Evolutionary conservation across 495 filamentous ascomycete species (phyloP).

Genomic region (Lepraria neglecta): DNA sequence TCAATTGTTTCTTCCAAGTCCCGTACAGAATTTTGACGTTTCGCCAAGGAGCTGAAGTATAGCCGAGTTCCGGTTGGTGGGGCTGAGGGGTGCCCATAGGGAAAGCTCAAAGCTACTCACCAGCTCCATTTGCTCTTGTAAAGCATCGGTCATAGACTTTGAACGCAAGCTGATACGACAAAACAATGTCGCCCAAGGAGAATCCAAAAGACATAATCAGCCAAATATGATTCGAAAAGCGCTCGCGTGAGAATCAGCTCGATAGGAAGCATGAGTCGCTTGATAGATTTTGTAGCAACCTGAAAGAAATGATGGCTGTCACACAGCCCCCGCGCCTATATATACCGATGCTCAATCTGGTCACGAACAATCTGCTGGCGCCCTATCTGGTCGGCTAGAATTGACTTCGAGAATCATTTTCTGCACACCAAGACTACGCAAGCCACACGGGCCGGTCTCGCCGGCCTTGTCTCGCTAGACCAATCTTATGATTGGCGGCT

Average conservation of each 20-base stretch:
- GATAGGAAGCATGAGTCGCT: not conserved
- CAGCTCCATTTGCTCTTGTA: conserved; percentile 15
- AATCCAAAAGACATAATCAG: conserved; percentile 19
- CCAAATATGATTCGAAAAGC: not conserved
- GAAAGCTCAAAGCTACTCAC: conserved; percentile 14
- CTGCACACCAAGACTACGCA: not conserved
- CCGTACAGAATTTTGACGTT: not conserved
- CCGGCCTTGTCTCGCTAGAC: not conserved
- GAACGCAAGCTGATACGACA: conserved; percentile 16
- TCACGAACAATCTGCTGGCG: not conserved
- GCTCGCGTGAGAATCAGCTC: not conserved
- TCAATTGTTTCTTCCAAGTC: not conserved
- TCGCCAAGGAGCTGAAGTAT: not conserved
- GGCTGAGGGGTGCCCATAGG: no score
- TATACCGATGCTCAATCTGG: not conserved
- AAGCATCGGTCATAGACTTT: conserved; percentile 23
- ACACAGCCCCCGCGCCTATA: not conserved
- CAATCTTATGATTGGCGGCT: not conserved
- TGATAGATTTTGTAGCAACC: not conserved
- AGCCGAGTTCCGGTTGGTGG: no score
- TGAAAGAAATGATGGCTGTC: not conserved
- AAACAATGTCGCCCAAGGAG: conserved; percentile 13
- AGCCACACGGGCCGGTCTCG: not conserved
- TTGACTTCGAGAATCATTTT: not conserved
- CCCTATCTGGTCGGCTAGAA: not conserved